Base-by-base conservation (phyloP, 331 rosid species). In the Spiraea crenata region DNA sequence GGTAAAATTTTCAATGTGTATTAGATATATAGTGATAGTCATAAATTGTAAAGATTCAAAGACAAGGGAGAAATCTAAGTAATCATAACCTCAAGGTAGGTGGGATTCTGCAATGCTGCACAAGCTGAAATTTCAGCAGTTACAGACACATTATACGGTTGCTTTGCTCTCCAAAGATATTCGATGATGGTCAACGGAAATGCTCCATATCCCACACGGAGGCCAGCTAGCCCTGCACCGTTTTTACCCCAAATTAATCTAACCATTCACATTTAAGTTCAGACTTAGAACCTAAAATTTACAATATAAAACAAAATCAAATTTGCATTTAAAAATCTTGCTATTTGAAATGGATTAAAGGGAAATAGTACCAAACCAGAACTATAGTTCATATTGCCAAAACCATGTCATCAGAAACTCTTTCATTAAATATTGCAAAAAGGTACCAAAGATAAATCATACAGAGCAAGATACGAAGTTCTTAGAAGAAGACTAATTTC, bases 141-240 rank as follows among this genome's bases (percentile, higher is more conserved):
- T 65, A 87, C 96, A 35, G 99, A 93, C 13, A 93, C 99, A 68
- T 91, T 93, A 63, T 93, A 93, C 12, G 99, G 99, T 74, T 93
- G 99, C 82, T 93, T 91, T 74, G 97, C 99, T 82, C 97, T 83
- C 99, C 97, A 93, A 39, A 89, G 85, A 76, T 80, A 93, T 81
- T 91, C 91, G 14, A 93, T 91, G 37, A 93, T 81, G 76, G 91
- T 86, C 81, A 79, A 73, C 16, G 99, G 96, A 85, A 93, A 91
- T 56, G 99, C 97, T 82, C 99, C 99, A 74, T 95, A 95, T 74
- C 99, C 99, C 63, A 95, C 99, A 40, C 97, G 96, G 69, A 91
- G 91, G 77, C 99, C 99, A 20, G 99, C 99, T 74, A 91, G 91
- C 81, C 97, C 96, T 91, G 92, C 82, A 75, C 48, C 45, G 75